Evolutionary conservation across 495 filamentous ascomycete species (phyloP), one percentile per base, ranked within the genome.

Genomic region (Monascus purpureus): DNA sequence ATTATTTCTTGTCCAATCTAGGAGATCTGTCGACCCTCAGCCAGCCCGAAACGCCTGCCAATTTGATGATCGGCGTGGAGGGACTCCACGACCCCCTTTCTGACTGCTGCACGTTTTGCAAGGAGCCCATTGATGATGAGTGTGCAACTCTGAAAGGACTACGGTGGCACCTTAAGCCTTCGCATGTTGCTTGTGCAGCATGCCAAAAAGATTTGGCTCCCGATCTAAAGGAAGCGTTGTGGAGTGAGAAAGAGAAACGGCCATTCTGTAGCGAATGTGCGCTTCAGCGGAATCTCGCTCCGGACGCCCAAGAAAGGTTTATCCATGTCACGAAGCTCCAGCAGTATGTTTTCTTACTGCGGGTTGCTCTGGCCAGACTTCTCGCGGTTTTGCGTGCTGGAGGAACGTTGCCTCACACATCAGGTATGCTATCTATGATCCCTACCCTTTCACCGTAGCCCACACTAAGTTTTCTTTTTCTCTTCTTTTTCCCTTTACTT

Each of bases 271-370:
- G 51, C 25, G 66, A 56, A 24, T 93, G 86, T 47, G 75, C 75
- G 30, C 33, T 56, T 30, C 54, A 63, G 12, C 50, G 52, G 24
- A 50, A 58, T 12, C 53, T 62, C 28, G 45, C 50, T 9, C 45
- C 63, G 2, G 69, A 72, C 32, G 64, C 66, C 1, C 51, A 65
- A 32, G 55, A 55, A 6, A 66, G 65, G 2, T 80, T 84, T 45
- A 54, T 63, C 31, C 70, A 67, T 20, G 72, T 93, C 15, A 75
- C 83, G 8, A 80, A 88, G 47, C 64, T 99, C 32, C 77, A 84
- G 49, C 90, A 96, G 54, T 99, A 93, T 45, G 75, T 96, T 8
- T 95, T 92, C 53, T 62, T 99, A 25, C 61, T 99, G 19, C 73
- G 79, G 47, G 87, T 96, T 17, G 90, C 92, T 24, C 74, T 96